Evolutionary conservation across 179 eudicot genomes (phyloP).

Genomic region (Nepenthes alata): DNA sequence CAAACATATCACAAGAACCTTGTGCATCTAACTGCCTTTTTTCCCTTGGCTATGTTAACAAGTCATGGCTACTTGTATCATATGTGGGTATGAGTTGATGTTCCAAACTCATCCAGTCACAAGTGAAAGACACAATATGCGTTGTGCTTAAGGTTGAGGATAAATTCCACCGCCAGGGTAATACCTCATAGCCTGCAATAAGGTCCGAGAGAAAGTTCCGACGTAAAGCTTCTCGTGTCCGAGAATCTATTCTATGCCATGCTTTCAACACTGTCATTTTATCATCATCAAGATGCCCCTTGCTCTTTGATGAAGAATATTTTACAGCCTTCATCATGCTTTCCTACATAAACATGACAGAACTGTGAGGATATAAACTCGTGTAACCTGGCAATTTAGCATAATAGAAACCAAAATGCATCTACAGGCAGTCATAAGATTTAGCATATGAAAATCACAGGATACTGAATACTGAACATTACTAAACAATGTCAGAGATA

Average conservation of each 20-base stretch:
- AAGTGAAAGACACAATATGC: background rate
- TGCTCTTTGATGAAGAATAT: constrained; percentile 36
- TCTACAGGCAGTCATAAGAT: background rate
- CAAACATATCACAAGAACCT: no score
- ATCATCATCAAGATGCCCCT: constrained; percentile 43
- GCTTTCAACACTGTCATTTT: constrained; percentile 70
- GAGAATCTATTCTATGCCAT: constrained; percentile 82
- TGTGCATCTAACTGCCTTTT: no score
- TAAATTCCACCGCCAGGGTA: background rate
- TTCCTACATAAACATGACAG: constrained; percentile 30
- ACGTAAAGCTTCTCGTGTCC: constrained; percentile 91
- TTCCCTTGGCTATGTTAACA: no score
- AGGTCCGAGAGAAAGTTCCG: constrained; percentile 62
- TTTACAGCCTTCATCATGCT: constrained; percentile 37
- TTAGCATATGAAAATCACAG: background rate
- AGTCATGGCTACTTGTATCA: background rate
- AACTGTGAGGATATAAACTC: background rate
- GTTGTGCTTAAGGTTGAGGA: no score
- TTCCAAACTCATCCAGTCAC: background rate
- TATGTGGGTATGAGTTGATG: background rate
- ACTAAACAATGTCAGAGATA: no score
- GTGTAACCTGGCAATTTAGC: constrained; percentile 1
- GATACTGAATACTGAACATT: background rate
- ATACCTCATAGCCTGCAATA: constrained; percentile 72
- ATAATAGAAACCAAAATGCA: background rate